Base-by-base conservation (phyloP, 495 filamentous ascomycete species). In the Aspergillus steynii region DNA sequence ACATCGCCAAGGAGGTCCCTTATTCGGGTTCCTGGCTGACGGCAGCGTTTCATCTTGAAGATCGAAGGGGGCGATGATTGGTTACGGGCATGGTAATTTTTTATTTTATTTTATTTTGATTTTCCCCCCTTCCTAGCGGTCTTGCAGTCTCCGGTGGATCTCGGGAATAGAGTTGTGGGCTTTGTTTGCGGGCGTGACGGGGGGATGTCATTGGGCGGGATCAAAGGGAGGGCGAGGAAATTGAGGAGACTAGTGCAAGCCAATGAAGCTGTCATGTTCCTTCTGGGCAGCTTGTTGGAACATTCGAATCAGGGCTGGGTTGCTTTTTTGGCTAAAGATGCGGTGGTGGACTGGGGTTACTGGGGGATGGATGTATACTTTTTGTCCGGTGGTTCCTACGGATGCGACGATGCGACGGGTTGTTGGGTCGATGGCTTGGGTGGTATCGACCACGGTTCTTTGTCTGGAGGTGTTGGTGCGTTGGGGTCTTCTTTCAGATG, bases 1-100 rank as follows among this genome's bases (percentile, higher is more conserved):
- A 31, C 58, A 27, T 15, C 46, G 29, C 29, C 56, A 55, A 48
- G 27, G 32, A 60, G 52, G 50, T 45, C 25, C 25, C n/a, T 32
- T 28, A 25, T 46, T 47, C 32, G 34, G 15, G 32, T 46, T 27
- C 48, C 48, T 50, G 48, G 20, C 48, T 25, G 48, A 25, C 27
- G n/a, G 27, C 48, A 29, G 48, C 48, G 48, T 50, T 50, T 50
- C 48, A 50, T 50, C 25, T 25, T 50, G 48, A 42, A 42, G 37
- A 42, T 8, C 9, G 7, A 42, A 42, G 14, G 37, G 7, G 7
- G 3, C 31, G 31, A 7, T 32, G 31, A 32, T 32, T 32, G 31
- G 31, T 7, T 7, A 7, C 7, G 31, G 31, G 31, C 7, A 7
- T 32, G 4, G 31, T 32, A 20, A 20, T 20, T 20, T 20, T 20